Evolutionary conservation across 169 alveolate genomes (phyloP).

Genomic region (Theileria orientalis): DNA sequence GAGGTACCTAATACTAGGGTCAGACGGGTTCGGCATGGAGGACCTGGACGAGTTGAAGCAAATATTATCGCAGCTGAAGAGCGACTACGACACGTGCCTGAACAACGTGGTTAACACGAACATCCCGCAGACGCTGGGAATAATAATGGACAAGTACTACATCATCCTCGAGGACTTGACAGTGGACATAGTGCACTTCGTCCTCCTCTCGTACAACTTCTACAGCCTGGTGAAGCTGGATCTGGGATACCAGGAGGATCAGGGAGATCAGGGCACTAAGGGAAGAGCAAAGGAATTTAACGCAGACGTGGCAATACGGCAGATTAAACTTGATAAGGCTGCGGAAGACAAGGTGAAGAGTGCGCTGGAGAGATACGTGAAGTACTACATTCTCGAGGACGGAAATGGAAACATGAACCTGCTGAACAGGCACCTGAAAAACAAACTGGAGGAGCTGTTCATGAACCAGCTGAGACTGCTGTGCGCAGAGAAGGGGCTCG

Average conservation of each 20-base stretch:
- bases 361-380: neutral
- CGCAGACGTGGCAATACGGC: no score
- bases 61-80: constrained; percentile 8
- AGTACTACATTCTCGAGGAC: constrained; percentile 1
- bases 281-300: no score
- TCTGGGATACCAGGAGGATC: neutral
- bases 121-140: constrained; percentile 21
- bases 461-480: neutral
- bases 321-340: neutral
- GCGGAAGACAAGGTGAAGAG: neutral
- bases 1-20: neutral
- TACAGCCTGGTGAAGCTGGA: neutral
- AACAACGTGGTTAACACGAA: constrained; percentile 10
- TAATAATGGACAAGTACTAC: constrained; percentile 18
- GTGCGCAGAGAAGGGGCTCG: neutral
- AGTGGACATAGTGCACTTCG: constrained; percentile 10
- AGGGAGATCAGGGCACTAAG: neutral
- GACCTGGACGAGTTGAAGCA: constrained; percentile 5
- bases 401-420: neutral
- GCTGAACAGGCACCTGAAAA: neutral
- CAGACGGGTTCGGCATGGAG: neutral
- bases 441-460: neutral
- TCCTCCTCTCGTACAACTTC: neutral
- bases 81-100: constrained; percentile 16
- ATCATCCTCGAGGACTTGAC: constrained; percentile 35